Evolutionary conservation across 2,329 filamentous ascomycete species (phyloP), one percentile per base, ranked within the genome.

Genomic region (Amphichorda felina): DNA sequence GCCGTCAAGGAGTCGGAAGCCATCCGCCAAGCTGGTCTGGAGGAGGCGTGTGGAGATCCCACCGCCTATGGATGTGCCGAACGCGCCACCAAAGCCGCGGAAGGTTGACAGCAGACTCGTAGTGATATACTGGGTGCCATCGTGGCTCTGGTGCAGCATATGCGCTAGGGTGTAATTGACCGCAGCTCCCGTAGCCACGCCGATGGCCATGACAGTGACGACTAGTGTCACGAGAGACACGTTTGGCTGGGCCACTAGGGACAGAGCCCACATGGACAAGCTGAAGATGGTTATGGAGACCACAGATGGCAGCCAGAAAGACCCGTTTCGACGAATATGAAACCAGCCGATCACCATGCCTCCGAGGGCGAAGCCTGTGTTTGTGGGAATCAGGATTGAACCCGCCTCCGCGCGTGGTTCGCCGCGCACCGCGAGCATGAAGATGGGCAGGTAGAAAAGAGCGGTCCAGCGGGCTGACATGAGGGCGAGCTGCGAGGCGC

Each of bases 151-250:
- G 51, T 91, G 82, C 4, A 93, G 66, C 5, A 88, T 55, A 48
- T 93, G 86, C 0, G 84, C 82, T 3, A 93, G 68, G 0, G 80
- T 82, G 56, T 93, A 93, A 55, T 89, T 91, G 38, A 89, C 60
- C 5, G 73, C 67, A 0, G 81, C 77, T 10, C 85, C 85, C 0
- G 79, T 82, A 41, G 70, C 70, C 30, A 87, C 62, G 1, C 85
- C 86, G 49, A 88, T 87, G 31, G 70, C 32, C 48, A 87, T 79
- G 2, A 85, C 68, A 13, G 72, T 56, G 4, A 65, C 41, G 6
- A 87, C 54, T 45, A 82, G 82, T 1, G 70, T 45, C 7, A 52
- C 49, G 2, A 68, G 58, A 0, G 71, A 60, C 1, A 71, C 66
- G 5, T 59, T 48, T 0, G 72, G 59, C 2, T 66, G 74, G 13